Conservation (phyloP, 2,329 filamentous ascomycete species). For the Pseudopyrenochaeta lycopersici region DNA sequence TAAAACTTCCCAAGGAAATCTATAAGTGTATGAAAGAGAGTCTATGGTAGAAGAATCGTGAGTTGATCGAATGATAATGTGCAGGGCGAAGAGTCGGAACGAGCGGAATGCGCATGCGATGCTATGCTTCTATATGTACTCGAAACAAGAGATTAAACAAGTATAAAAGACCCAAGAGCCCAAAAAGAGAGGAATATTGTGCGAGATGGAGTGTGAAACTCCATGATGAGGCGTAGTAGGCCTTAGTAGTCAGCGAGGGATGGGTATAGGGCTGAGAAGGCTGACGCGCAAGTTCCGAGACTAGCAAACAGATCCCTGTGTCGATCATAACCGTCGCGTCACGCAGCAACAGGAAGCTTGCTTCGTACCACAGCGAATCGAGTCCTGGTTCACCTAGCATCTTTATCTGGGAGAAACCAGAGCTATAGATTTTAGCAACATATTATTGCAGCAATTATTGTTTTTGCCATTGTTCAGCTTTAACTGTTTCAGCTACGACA, state of each 20-base stretch:
- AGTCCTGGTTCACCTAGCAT: background rate
- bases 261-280: conserved; percentile 7
- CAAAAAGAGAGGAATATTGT: conserved; percentile 1
- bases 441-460: too few species aligned
- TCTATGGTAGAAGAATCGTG: background rate
- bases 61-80: background rate
- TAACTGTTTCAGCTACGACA: background rate
- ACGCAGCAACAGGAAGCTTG: background rate
- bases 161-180: background rate
- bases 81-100: background rate
- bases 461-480: background rate
- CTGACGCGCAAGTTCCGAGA: conserved; percentile 6
- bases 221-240: conserved; percentile 7
- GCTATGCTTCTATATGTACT: background rate
- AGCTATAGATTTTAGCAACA: background rate
- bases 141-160: background rate
- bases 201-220: conserved; percentile 5
- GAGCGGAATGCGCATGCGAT: background rate
- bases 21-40: background rate
- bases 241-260: background rate
- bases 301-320: conserved; percentile 11
- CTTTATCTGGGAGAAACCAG: background rate
- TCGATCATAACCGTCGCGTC: conserved; percentile 7
- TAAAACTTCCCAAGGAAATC: background rate
- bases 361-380: background rate